phyloP scores from a whole-genome alignment of 1,284 basidiomycete species.

The Cystobasidium slooffiae region DNA sequence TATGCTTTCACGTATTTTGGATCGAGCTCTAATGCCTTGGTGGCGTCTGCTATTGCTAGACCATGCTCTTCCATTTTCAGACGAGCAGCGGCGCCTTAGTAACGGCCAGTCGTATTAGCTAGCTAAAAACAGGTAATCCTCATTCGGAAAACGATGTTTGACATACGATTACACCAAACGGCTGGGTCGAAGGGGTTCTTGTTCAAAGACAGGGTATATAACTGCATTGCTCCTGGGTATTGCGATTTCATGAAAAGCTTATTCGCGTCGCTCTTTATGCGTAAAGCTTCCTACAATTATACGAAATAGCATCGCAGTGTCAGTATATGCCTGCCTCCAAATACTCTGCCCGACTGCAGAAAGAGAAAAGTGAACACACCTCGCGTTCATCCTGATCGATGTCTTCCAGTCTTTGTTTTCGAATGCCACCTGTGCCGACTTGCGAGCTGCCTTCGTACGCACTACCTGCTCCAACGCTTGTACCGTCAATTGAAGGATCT shows the following conservation, averaged over 20 bases:
- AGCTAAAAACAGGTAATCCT: constrained; percentile 52
- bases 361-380: neutral
- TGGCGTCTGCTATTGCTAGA: constrained; percentile 75
- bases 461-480: constrained; percentile 48
- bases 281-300: constrained; percentile 49
- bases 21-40: constrained; percentile 84
- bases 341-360: neutral
- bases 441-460: constrained; percentile 37
- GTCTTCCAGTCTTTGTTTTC: constrained; percentile 38
- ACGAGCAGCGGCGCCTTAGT: constrained; percentile 59
- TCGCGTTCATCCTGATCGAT: constrained; percentile 43
- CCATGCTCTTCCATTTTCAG: constrained; percentile 71
- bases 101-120: neutral
- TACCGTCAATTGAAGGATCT: constrained; percentile 52
- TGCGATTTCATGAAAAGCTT: constrained; percentile 67
- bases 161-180: constrained; percentile 54
- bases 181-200: constrained; percentile 55
- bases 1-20: constrained; percentile 77
- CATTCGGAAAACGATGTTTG: neutral
- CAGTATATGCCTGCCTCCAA: neutral
- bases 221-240: constrained; percentile 52
- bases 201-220: constrained; percentile 55
- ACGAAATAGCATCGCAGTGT: neutral
- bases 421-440: constrained; percentile 20
- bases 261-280: constrained; percentile 80